Conservation (phyloP, 2,329 filamentous ascomycete genomes). For the Ceratocystis albifundus region DNA sequence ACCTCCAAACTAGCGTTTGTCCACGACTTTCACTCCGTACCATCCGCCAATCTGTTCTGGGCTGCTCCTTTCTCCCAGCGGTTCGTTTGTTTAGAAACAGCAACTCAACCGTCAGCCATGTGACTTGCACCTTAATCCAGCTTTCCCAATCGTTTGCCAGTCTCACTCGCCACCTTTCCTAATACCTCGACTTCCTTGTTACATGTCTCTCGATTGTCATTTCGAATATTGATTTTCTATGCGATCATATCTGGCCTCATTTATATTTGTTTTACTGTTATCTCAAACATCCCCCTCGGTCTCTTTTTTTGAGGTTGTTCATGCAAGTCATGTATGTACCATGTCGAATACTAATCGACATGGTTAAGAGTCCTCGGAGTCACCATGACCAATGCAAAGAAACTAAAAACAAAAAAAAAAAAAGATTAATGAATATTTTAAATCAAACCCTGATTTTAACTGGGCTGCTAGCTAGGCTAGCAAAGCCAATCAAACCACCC, state of each 20-base stretch:
- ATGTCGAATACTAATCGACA: conserved; percentile 2
- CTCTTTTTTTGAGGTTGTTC: neutral
- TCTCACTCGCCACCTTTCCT: neutral
- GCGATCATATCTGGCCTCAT: neutral
- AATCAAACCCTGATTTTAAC: neutral
- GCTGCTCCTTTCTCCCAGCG: neutral
- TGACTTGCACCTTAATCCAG: neutral
- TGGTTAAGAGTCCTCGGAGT: neutral
- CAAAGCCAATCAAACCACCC: neutral
- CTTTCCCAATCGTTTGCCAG: neutral
- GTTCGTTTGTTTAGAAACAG: neutral
- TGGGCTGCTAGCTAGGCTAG: neutral
- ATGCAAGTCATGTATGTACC: neutral
- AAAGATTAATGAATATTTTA: neutral
- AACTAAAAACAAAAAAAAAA: neutral
- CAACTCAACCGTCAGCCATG: neutral
- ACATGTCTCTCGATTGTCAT: neutral
- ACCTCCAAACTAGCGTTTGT: neutral
- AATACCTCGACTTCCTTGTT: neutral
- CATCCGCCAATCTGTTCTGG: neutral
- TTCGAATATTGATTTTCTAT: neutral
- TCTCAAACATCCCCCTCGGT: neutral
- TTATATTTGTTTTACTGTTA: neutral
- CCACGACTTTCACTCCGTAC: neutral
- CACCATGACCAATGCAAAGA: neutral